phyloP scores from a whole-genome alignment of 352 stramenopile species.

The Pythium biforme region DNA sequence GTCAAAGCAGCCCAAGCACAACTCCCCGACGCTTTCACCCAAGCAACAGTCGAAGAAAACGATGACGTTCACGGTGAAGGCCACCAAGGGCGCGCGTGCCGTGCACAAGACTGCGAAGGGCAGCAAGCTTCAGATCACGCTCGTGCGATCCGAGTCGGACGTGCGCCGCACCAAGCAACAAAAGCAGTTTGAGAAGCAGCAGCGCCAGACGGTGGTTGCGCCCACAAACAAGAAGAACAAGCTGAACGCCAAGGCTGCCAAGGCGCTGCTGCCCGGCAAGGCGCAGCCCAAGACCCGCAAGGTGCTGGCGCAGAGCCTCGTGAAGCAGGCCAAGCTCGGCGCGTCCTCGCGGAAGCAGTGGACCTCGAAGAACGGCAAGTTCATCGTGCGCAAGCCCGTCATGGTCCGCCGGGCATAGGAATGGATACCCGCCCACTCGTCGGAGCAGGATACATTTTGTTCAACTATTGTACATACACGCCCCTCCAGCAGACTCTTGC shows the following conservation, averaged over 20 bases:
- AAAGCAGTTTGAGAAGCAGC: slow-evolving; percentile 5
- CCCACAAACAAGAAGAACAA: slow-evolving; percentile 5
- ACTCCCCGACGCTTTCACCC: slow-evolving; percentile 21
- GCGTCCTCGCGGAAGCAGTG: slow-evolving; percentile 26
- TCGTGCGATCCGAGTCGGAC: slow-evolving; percentile 22
- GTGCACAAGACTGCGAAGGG: slow-evolving; percentile 19
- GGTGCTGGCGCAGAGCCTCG: slow-evolving; percentile 30
- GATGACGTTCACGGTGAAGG: slow-evolving; percentile 8
- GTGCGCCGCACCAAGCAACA: slow-evolving; percentile 22
- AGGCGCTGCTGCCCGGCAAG: slow-evolving; percentile 38
- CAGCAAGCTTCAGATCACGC: slow-evolving; percentile 28
- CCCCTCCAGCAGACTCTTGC: no score
- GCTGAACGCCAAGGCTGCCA: slow-evolving; percentile 18
- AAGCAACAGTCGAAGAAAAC: slow-evolving; percentile 22
- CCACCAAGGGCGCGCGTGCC: slow-evolving; percentile 15
- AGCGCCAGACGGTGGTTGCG: neutral
- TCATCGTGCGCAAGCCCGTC: slow-evolving; percentile 55
- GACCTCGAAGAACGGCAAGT: slow-evolving; percentile 38
- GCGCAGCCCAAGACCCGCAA: slow-evolving; percentile 30
- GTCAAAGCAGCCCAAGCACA: slow-evolving; percentile 9
- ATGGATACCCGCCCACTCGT: neutral
- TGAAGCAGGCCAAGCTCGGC: slow-evolving; percentile 22
- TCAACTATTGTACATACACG: no score
- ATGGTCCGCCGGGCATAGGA: slow-evolving; percentile 33
- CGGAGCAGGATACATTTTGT: no score